Base-by-base conservation (phyloP, 2,329 filamentous ascomycete species). In the Curvularia hawaiiensis region DNA sequence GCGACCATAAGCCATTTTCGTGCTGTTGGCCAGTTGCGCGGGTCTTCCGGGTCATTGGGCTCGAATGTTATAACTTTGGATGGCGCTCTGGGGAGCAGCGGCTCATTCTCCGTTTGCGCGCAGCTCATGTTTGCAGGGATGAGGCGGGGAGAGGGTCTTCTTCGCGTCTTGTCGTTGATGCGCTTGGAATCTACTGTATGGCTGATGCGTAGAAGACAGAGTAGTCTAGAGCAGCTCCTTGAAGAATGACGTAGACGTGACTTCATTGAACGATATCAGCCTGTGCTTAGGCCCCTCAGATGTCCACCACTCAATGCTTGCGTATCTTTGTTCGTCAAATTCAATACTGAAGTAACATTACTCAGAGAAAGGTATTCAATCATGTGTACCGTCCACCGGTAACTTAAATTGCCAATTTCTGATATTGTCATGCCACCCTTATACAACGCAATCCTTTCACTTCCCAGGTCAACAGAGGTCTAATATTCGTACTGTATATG, bases 1-100 rank as follows among this genome's bases (percentile, higher is more conserved):
- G 68, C 69, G 5, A 76, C 64, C 67, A 76, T 73, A 7, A 72
- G 49, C 73, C 74, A 76, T 68, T 76, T 76, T 26, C 69, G 66
- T 31, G 61, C 51, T 39, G 48, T 41, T 2, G 68, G 51, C 75
- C 75, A 77, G 57, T 77, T 76, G 10, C 73, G 63, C 6, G 75
- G 75, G 47, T 77, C 69, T 22, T 75, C 61, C 11, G 61, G 60
- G n/a, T 68, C 67, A 41, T 67, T 46, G 10, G 56, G 60, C 3
- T 50, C 48, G 50, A 68, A 67, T 10, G 58, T 46, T 35, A 68
- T 57, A 38, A 66, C 28, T 12, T 63, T 60, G 14, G 58, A 10
- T n/a, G 55, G 12, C 11, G 58, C 12, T 11, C 10, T 38, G 7
- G 31, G 41, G 31, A 66, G 50, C 18, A 66, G 53, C 38, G 63